phyloP scores from a whole-genome alignment of 176 grass and related monocot species.

The Oryza glaberrima region DNA sequence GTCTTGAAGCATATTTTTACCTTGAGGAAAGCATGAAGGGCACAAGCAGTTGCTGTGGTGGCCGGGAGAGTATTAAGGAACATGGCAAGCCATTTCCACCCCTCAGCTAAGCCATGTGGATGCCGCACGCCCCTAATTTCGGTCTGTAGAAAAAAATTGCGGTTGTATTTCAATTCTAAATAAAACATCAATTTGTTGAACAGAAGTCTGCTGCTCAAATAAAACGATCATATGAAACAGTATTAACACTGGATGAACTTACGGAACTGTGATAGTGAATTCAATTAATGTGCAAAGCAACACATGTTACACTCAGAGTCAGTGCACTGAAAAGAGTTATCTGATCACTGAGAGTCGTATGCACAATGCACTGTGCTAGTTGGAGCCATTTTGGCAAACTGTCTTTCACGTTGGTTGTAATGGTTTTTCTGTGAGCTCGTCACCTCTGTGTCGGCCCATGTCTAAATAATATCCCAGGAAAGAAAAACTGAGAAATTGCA shows the following conservation, averaged over 20 bases:
- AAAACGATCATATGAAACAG: not conserved
- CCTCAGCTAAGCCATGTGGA: conserved; percentile 82
- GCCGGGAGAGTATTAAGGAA: conserved; percentile 81
- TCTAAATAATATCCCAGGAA: not conserved
- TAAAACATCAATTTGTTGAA: conserved; percentile 19
- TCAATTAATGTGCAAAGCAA: conserved; percentile 1
- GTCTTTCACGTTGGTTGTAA: not conserved
- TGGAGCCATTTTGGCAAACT: not conserved
- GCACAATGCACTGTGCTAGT: not conserved
- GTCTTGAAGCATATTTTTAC: conserved; percentile 31
- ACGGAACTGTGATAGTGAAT: not conserved
- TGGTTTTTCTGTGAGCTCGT: not conserved
- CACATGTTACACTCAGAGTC: not conserved
- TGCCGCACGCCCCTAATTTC: conserved; percentile 70
- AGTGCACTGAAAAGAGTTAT: not conserved
- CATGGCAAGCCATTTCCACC: conserved; percentile 87
- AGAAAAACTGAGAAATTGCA: not conserved
- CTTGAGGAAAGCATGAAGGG: conserved; percentile 89
- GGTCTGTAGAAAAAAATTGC: conserved; percentile 52
- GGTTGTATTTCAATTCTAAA: conserved; percentile 31
- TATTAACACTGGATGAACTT: not conserved
- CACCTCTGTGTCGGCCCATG: not conserved
- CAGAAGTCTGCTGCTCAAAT: not conserved
- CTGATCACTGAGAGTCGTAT: not conserved
- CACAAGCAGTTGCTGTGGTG: conserved; percentile 66